Percentiles rank a stretch among this genome's conserved stretches.
Evolutionary conservation across 192 early-diverging fungal genomes (phyloP).

Genomic region (Allomyces arbusculus): DNA sequence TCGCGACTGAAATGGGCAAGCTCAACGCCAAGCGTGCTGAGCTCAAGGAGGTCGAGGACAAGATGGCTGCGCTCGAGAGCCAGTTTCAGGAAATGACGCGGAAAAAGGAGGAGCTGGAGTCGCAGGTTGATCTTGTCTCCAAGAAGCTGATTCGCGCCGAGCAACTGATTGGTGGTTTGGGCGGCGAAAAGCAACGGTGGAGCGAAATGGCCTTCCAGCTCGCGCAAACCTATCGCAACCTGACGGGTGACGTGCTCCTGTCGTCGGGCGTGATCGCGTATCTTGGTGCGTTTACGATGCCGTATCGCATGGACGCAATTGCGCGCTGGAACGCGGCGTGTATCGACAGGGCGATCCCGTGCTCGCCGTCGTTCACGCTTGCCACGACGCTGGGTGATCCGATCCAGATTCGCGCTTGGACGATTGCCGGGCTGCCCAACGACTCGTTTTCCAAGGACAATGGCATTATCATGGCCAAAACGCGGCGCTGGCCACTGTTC

Average conservation of each 20-base stretch:
- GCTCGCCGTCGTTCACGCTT: constrained; percentile 58
- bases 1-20: constrained; percentile 45
- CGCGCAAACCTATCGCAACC: constrained; percentile 85
- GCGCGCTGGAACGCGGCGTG: constrained; percentile 60
- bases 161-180: constrained; percentile 64
- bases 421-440: constrained; percentile 53
- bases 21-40: constrained; percentile 52
- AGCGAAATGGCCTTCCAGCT: constrained; percentile 69
- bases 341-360: constrained; percentile 41
- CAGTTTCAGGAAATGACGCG: constrained; percentile 89
- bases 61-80: constrained; percentile 79
- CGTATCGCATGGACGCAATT: constrained; percentile 62
- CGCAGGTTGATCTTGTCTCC: constrained; percentile 85
- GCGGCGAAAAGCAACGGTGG: constrained; percentile 91
- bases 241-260: constrained; percentile 88
- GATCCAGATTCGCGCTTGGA: constrained; percentile 82
- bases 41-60: constrained; percentile 65
- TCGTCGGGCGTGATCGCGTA: constrained; percentile 86
- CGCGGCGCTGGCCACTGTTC: constrained; percentile 88
- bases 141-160: constrained; percentile 78
- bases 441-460: constrained; percentile 94
- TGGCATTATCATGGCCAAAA: constrained; percentile 85
- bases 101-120: constrained; percentile 71
- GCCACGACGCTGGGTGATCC: constrained; percentile 76
- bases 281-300: constrained; percentile 92